Conservation (phyloP, 305 asterid species). For the Fraxinus sp. region DNA sequence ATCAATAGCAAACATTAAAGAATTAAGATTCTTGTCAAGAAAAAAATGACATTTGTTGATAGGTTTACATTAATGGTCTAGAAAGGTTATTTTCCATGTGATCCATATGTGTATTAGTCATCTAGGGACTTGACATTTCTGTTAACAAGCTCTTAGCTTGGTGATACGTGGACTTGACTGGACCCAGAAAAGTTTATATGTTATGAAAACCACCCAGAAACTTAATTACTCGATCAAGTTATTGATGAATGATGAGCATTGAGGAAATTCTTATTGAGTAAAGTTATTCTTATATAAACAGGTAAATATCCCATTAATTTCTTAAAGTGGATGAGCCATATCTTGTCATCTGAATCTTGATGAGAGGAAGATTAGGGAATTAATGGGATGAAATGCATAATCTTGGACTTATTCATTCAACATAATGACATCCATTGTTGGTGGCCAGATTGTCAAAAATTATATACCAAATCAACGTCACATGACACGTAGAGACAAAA, state of each 20-base stretch:
- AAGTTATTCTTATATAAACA: not conserved
- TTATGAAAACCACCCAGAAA: not conserved
- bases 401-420: not conserved
- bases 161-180: not conserved
- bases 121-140: not conserved
- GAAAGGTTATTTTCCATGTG: not conserved
- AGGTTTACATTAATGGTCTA: not conserved
- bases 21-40: not conserved
- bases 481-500: not conserved
- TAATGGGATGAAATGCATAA: not conserved
- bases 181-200: not conserved
- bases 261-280: not conserved
- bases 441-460: not conserved
- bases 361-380: not conserved
- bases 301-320: not conserved
- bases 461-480: not conserved
- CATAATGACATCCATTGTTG: not conserved
- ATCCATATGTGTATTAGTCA: not conserved
- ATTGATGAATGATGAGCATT: not conserved
- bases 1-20: not conserved
- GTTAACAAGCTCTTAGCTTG: not conserved
- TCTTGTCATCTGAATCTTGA: not conserved
- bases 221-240: not conserved
- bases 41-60: not conserved
- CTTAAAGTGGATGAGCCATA: not conserved